Evolutionary conservation across 202 grass and related monocot species (phyloP).

Genomic region (Brachypodium distachyon): DNA sequence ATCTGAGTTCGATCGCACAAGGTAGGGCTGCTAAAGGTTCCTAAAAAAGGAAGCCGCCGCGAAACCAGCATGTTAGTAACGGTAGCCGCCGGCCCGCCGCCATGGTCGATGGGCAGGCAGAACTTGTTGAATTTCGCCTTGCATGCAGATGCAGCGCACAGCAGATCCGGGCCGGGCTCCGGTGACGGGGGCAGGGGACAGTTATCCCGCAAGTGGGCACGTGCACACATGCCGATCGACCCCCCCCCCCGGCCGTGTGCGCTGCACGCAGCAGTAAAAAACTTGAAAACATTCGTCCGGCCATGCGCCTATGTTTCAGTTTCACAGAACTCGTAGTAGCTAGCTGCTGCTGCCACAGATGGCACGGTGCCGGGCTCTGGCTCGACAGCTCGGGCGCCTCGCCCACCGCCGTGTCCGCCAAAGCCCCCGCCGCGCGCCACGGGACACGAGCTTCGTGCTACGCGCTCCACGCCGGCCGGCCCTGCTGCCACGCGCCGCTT

Average conservation of each 20-base stretch:
- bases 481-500: too few species aligned
- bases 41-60: too few species aligned
- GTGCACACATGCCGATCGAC: constrained; percentile 8
- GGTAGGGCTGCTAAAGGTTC: too few species aligned
- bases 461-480: too few species aligned
- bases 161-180: constrained; percentile 12
- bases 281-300: constrained; percentile 15
- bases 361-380: constrained; percentile 18
- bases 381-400: background rate
- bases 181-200: constrained; percentile 15
- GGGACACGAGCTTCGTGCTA: constrained; percentile 33
- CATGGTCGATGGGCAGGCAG: too few species aligned
- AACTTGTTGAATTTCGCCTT: too few species aligned
- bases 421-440: background rate
- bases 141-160: constrained; percentile 2
- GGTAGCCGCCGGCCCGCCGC: too few species aligned
- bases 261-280: background rate
- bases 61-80: too few species aligned
- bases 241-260: too few species aligned
- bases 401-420: constrained; percentile 7
- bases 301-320: constrained; percentile 9
- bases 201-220: constrained; percentile 16
- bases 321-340: background rate
- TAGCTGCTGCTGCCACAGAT: background rate
- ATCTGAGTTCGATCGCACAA: too few species aligned